phyloP scores from a whole-genome alignment of 208 protist genomes.

The Porcisia deanei region DNA sequence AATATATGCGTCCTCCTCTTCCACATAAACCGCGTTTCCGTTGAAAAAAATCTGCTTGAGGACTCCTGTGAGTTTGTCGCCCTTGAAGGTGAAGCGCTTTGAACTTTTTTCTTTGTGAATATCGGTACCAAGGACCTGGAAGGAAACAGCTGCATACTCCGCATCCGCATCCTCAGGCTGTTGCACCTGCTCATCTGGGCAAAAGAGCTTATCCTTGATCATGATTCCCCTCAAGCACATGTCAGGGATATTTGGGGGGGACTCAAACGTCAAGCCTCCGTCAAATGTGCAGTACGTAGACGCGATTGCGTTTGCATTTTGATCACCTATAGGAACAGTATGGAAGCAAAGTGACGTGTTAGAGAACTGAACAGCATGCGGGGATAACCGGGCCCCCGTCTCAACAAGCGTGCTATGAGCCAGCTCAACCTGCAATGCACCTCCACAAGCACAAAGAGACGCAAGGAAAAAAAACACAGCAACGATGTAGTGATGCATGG shows the following conservation, averaged over 20 bases:
- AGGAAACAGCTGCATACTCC: slow-evolving; percentile 18
- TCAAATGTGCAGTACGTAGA: slow-evolving; percentile 54
- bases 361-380: slow-evolving; percentile 34
- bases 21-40: slow-evolving; percentile 41
- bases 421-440: slow-evolving; percentile 31
- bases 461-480: slow-evolving; percentile 11
- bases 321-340: slow-evolving; percentile 17
- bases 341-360: slow-evolving; percentile 42
- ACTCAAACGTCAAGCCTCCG: slow-evolving; percentile 38
- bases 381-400: slow-evolving; percentile 7
- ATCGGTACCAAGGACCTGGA: background rate
- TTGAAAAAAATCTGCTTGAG: slow-evolving; percentile 45
- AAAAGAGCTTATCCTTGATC: slow-evolving; percentile 50
- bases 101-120: slow-evolving; percentile 14
- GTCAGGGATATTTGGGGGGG: slow-evolving; percentile 26
- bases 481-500: background rate
- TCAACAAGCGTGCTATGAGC: slow-evolving; percentile 6
- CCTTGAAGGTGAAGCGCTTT: slow-evolving; percentile 30
- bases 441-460: slow-evolving; percentile 6
- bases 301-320: background rate
- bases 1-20: slow-evolving; percentile 43
- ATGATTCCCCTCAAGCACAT: slow-evolving; percentile 62
- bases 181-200: slow-evolving; percentile 31
- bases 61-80: slow-evolving; percentile 16
- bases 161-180: slow-evolving; percentile 19